Evolutionary conservation across 1,139 yeast genomes (phyloP).

Genomic region (Yamadazyma pseudoaaseri): DNA sequence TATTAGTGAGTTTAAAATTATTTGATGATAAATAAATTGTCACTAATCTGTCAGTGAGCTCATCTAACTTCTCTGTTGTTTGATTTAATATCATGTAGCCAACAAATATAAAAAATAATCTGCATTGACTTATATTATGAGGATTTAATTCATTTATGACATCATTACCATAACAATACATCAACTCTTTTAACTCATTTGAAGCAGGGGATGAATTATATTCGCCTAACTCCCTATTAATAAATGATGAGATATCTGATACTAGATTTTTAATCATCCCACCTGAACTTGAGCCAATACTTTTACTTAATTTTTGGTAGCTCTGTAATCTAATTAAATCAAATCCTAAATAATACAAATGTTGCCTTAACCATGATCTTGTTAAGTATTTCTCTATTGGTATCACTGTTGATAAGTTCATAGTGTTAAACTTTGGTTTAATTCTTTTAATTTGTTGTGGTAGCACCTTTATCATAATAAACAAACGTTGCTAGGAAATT

Average conservation of each 20-base stretch:
- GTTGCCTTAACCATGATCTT: constrained; percentile 31
- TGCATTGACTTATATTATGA: constrained; percentile 18
- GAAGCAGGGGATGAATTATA: constrained; percentile 16
- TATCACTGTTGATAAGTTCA: constrained; percentile 7
- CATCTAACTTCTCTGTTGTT: constrained; percentile 23
- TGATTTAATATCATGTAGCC: constrained; percentile 33
- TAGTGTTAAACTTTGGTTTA: not conserved
- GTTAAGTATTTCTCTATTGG: constrained; percentile 13
- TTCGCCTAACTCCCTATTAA: constrained; percentile 27
- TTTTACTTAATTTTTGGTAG: constrained; percentile 33
- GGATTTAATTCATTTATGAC: constrained; percentile 6
- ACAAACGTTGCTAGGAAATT: not conserved
- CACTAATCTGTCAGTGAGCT: constrained; percentile 30
- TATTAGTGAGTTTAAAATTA: constrained; percentile 8
- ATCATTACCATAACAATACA: constrained; percentile 15
- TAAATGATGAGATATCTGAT: constrained; percentile 35
- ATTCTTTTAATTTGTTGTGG: too few relatives aligned
- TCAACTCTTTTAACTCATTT: constrained; percentile 24
- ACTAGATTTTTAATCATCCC: constrained; percentile 36
- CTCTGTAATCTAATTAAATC: constrained; percentile 35
- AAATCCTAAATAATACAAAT: constrained; percentile 34
- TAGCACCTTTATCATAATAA: not conserved
- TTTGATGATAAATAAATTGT: constrained; percentile 28
- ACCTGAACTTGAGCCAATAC: constrained; percentile 33
- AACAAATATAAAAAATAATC: constrained; percentile 36